A percentile compares a stretch with the other conserved stretches of the same genome.
Evolutionary conservation across 2,329 filamentous ascomycete genomes (phyloP).

Genomic region (Alternaria ethzedia): DNA sequence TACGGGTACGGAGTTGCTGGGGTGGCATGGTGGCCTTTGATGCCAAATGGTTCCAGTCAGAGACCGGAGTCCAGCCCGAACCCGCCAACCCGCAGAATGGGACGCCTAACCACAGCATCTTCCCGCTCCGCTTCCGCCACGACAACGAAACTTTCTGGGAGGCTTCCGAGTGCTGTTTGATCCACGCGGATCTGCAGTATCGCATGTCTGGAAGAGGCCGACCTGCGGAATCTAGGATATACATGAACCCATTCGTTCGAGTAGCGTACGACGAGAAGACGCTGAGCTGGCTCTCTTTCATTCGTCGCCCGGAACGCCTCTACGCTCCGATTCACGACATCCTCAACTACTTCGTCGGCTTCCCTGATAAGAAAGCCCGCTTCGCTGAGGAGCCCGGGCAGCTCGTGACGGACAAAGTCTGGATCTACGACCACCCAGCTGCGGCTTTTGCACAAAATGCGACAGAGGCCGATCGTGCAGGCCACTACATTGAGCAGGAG

Average conservation of each 20-base stretch:
- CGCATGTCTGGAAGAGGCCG: constrained; percentile 46
- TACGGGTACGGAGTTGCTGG: constrained; percentile 77
- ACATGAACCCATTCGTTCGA: constrained; percentile 76
- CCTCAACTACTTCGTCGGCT: constrained; percentile 60
- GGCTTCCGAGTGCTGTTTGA: constrained; percentile 56
- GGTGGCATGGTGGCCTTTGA: constrained; percentile 76
- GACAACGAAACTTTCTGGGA: constrained; percentile 55
- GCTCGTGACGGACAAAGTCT: constrained; percentile 59
- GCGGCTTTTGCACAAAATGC: constrained; percentile 32
- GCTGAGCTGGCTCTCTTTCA: constrained; percentile 64
- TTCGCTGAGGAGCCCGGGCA: constrained; percentile 66
- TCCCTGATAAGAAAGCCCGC: constrained; percentile 68
- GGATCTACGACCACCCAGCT: constrained; percentile 51
- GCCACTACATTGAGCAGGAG: constrained; percentile 47
- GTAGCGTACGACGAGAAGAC: constrained; percentile 69
- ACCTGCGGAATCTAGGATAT: constrained; percentile 64
- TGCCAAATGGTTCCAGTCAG: constrained; percentile 63
- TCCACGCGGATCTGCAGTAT: constrained; percentile 54
- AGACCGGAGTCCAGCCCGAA: constrained; percentile 26
- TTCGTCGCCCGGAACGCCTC: constrained; percentile 70
- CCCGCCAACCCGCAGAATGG: constrained; percentile 5
- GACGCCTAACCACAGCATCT: constrained; percentile 26
- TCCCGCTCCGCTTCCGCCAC: constrained; percentile 54
- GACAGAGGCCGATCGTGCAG: constrained; percentile 30
- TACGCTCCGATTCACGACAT: constrained; percentile 66